phyloP scores from a whole-genome alignment of 345 rosid genomes.

The Ceriops tagal region DNA sequence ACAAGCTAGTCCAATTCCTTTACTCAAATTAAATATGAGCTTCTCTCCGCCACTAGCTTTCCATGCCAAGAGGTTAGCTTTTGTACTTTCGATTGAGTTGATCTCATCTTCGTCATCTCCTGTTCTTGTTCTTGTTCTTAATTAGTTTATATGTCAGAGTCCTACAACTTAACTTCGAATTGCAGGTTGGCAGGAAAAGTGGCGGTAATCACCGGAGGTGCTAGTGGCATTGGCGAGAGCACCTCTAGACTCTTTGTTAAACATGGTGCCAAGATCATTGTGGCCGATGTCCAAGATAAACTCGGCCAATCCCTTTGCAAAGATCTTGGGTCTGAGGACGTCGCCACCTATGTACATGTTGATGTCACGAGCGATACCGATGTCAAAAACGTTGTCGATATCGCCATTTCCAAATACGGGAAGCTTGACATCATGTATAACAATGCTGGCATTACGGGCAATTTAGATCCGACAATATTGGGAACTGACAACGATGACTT shows the following conservation, averaged over 20 bases:
- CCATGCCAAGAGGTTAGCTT: slow-evolving; percentile 21
- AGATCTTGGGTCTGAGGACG: slow-evolving; percentile 14
- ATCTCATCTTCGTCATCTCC: not conserved
- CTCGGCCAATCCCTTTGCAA: slow-evolving; percentile 37
- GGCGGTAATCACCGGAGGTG: slow-evolving; percentile 45
- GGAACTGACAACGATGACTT: slow-evolving; percentile 28
- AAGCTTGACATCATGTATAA: slow-evolving; percentile 48
- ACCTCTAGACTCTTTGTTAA: slow-evolving; percentile 31
- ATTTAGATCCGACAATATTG: slow-evolving; percentile 19
- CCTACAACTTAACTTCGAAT: not conserved
- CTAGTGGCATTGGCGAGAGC: slow-evolving; percentile 39
- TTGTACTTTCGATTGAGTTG: too few species aligned
- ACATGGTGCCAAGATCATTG: slow-evolving; percentile 39
- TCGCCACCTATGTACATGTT: slow-evolving; percentile 33
- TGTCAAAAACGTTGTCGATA: slow-evolving; percentile 30
- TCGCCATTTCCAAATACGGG: slow-evolving; percentile 30
- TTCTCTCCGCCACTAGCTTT: slow-evolving; percentile 3
- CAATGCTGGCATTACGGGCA: slow-evolving; percentile 40
- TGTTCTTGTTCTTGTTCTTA: not conserved
- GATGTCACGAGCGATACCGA: slow-evolving; percentile 36
- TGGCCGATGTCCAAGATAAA: slow-evolving; percentile 42
- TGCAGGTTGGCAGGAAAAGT: slow-evolving; percentile 42
- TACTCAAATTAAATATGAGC: slow-evolving; percentile 5
- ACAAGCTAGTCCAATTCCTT: too few species aligned
- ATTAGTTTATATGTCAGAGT: not conserved